These are phyloP conservation scores for Blastobotrys americana DNA, from an alignment of 805 yeast genomes.

Conservation along the genomic window DNA sequence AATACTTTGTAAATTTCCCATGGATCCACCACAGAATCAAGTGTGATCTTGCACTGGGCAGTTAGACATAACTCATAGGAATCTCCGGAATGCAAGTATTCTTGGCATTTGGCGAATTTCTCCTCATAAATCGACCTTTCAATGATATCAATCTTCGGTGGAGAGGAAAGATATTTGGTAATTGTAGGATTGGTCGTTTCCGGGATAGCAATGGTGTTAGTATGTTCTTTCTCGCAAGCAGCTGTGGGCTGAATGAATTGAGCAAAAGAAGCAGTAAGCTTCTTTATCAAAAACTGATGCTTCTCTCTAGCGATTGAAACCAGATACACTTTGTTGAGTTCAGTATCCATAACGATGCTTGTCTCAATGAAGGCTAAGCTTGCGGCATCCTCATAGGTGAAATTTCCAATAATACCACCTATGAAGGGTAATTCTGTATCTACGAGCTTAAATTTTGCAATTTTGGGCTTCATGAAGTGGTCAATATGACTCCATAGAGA, in stretches of 20 bases:
- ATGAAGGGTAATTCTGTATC: conserved; percentile 40
- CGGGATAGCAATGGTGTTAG: too few relatives aligned
- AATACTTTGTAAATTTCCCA: conserved; percentile 79
- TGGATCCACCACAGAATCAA: conserved; percentile 44
- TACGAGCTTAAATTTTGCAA: conserved; percentile 22
- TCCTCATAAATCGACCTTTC: conserved; percentile 44
- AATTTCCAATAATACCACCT: conserved; percentile 86
- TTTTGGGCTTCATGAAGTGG: conserved; percentile 36
- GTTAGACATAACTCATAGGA: conserved; percentile 93
- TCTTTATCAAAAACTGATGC: conserved; percentile 26
- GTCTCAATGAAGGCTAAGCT: conserved; percentile 66
- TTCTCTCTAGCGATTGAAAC: conserved; percentile 43
- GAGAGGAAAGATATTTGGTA: conserved; percentile 2
- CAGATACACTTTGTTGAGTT: conserved; percentile 40
- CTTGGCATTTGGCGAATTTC: conserved; percentile 59
- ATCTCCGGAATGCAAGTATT: conserved; percentile 66
- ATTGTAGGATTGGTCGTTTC: background rate
- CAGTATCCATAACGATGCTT: conserved; percentile 49
- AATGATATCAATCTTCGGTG: conserved; percentile 36
- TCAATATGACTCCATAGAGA: conserved; percentile 49
- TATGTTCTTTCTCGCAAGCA: too few relatives aligned
- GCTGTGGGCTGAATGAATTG: background rate
- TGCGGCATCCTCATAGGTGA: conserved; percentile 83
- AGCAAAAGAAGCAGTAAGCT: conserved; percentile 12
- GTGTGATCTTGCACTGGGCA: conserved; percentile 53